Evolutionary conservation across 106 monocot genomes (phyloP).

Genomic region (Narthecium ossifragum): DNA sequence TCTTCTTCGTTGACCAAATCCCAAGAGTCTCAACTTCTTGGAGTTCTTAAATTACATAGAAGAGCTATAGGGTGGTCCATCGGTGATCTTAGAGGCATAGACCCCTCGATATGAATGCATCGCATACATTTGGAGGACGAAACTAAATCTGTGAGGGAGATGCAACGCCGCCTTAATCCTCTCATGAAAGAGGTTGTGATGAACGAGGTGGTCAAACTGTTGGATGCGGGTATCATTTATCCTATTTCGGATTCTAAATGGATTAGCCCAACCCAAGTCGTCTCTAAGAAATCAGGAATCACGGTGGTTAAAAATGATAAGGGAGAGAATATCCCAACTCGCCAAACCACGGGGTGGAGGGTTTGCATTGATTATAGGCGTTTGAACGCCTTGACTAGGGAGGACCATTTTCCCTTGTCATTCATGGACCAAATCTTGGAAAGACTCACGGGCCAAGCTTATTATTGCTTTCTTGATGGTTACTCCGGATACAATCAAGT

Average conservation of each 20-base stretch:
- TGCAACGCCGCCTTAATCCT: neutral
- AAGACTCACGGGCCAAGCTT: neutral
- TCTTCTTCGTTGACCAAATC: no score
- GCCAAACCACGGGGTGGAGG: neutral
- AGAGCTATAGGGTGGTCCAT: neutral
- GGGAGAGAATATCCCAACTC: neutral
- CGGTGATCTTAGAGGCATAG: neutral
- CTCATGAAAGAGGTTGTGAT: neutral
- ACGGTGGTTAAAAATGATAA: neutral
- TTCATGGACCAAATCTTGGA: slow-evolving; percentile 1
- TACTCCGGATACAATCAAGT: neutral
- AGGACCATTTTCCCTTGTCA: neutral
- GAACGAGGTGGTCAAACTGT: neutral
- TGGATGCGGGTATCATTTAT: neutral
- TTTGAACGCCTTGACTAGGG: neutral
- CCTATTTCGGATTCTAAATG: neutral
- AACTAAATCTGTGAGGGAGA: neutral
- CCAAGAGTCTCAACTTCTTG: neutral
- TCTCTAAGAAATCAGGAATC: neutral
- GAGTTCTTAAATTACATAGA: neutral
- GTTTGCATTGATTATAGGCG: neutral
- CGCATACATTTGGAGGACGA: neutral
- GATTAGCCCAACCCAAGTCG: neutral
- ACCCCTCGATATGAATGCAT: neutral
- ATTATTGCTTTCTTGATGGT: neutral